Evolutionary conservation across 305 asterid genomes (phyloP).

Genomic region (Withania somnifera): DNA sequence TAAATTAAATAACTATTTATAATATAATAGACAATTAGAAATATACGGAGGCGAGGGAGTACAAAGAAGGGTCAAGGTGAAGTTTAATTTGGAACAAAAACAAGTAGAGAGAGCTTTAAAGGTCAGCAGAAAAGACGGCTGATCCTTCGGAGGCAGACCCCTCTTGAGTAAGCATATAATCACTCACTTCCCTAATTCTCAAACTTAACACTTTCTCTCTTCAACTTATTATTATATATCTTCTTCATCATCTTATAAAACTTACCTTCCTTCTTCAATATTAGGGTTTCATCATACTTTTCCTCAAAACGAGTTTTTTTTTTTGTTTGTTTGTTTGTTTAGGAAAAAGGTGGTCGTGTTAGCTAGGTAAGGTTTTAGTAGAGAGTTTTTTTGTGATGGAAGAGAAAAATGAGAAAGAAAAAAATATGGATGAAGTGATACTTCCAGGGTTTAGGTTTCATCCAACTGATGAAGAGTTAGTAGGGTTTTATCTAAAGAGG

Average conservation of each 20-base stretch:
- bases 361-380: neutral
- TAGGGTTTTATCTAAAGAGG: conserved; percentile 22
- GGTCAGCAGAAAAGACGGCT: conserved; percentile 91
- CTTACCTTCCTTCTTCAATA: neutral
- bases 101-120: conserved; percentile 16
- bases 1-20: too few relatives aligned
- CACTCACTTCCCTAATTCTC: conserved; percentile 13
- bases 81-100: too few relatives aligned
- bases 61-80: too few relatives aligned
- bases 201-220: conserved; percentile 3
- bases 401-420: conserved; percentile 10
- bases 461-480: conserved; percentile 25
- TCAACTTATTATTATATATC: conserved; percentile 18
- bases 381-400: conserved; percentile 15
- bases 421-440: conserved; percentile 9
- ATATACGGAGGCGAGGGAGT: too few relatives aligned
- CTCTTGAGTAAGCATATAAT: conserved; percentile 31
- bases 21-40: too few relatives aligned
- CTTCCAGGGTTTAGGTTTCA: conserved; percentile 25
- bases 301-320: neutral
- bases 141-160: conserved; percentile 69
- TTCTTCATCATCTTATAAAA: conserved; percentile 22
- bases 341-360: neutral
- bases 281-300: neutral
- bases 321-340: neutral